These are phyloP conservation scores for Lactuca saligna DNA, from an alignment of 129 eudicot genomes.

Conservation along the genomic window DNA sequence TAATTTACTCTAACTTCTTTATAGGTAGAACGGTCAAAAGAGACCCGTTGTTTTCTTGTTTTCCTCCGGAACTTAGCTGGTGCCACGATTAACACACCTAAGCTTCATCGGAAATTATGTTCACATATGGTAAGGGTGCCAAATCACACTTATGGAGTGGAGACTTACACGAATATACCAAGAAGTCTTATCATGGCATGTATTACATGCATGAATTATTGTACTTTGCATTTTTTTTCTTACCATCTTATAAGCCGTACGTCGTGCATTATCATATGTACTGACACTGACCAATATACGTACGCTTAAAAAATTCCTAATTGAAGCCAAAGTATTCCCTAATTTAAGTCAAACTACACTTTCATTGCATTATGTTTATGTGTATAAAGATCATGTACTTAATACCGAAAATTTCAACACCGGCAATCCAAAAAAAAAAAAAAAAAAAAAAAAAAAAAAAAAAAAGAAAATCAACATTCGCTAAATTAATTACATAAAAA, in stretches of 20 bases:
- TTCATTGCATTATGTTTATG: not conserved
- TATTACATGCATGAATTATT: not conserved
- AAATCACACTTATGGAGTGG: too few species aligned
- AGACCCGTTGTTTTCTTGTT: too few species aligned
- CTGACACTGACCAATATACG: too few species aligned
- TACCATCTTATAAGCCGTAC: not conserved
- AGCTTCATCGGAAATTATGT: too few species aligned
- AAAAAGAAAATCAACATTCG: conserved; percentile 14
- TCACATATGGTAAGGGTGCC: too few species aligned
- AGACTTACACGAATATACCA: too few species aligned
- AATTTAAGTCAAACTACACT: conserved; percentile 6
- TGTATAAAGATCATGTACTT: not conserved
- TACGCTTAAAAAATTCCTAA: not conserved
- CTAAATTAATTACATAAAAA: conserved; percentile 10
- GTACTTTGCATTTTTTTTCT: not conserved
- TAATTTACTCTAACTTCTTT: too few species aligned
- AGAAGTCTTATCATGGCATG: too few species aligned
- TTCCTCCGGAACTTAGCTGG: too few species aligned
- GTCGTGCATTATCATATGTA: not conserved
- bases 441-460: conserved; percentile 4
- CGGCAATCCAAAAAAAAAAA: not conserved
- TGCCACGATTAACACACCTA: too few species aligned
- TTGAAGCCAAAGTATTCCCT: conserved; percentile 5
- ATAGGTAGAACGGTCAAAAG: too few species aligned
- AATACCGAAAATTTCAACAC: not conserved